Percentiles rank a stretch among this genome's conserved stretches.
Evolutionary conservation across 1,284 basidiomycete species (phyloP).

Genomic region (Porogramme epimiltina): DNA sequence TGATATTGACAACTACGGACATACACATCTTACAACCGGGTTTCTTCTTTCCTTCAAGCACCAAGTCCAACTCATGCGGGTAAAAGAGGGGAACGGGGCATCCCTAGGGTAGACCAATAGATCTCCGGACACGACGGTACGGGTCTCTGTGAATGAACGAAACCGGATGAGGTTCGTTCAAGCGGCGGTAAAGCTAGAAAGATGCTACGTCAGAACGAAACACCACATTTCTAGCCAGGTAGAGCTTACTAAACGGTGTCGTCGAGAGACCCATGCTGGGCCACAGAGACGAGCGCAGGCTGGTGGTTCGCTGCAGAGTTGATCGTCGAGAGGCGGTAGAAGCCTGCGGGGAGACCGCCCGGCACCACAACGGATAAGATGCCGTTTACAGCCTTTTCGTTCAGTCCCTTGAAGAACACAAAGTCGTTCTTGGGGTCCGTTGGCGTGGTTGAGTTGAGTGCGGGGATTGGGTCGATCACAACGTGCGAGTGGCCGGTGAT

Average conservation of each 20-base stretch:
- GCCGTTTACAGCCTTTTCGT: conserved; percentile 46
- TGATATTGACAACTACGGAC: no score
- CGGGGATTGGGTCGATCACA: conserved; percentile 57
- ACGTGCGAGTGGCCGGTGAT: conserved; percentile 63
- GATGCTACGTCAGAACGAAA: no score
- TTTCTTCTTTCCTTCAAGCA: no score
- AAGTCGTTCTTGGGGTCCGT: conserved; percentile 57
- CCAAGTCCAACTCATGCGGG: no score
- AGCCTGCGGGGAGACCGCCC: conserved; percentile 56
- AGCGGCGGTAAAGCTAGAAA: conserved; percentile 15
- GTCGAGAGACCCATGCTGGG: conserved; percentile 42
- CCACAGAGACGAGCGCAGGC: conserved; percentile 47
- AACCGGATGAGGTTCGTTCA: no score
- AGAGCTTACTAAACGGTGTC: conserved; percentile 47
- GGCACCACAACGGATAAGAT: conserved; percentile 55
- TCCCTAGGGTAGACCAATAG: no score
- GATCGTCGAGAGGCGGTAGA: conserved; percentile 56
- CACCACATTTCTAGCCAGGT: no score
- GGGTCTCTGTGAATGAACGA: no score
- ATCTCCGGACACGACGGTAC: no score
- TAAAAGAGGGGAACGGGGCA: no score
- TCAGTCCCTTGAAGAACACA: conserved; percentile 72
- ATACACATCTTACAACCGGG: no score
- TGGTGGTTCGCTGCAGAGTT: conserved; percentile 61
- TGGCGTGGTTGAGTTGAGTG: conserved; percentile 52